Evolutionary conservation across 2,329 filamentous ascomycete genomes (phyloP), one percentile per base, ranked within the genome.

Genomic region (Cryphonectria carpinicola): DNA sequence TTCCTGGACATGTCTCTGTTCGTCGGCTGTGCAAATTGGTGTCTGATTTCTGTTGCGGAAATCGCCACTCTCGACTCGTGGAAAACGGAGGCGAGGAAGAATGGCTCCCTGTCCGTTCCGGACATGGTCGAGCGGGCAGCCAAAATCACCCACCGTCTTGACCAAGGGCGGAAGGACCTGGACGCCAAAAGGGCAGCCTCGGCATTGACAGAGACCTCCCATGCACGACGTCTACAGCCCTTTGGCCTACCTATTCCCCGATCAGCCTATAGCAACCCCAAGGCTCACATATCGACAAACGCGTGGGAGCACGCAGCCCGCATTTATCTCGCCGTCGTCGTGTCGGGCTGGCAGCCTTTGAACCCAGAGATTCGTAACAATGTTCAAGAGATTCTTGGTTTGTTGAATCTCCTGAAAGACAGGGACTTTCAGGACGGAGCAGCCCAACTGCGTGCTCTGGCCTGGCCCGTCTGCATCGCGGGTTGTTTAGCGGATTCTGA

Each of bases 21-120:
- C 65, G 78, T 87, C 56, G 88, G 89, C 1, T 82, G 87, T 71
- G 80, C 87, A 61, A 90, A 89, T 76, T 88, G 87, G 86, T 84
- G 84, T 0, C 74, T 90, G 62, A 78, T 86, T 62, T 79, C 84
- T n/a, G 82, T 91, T 60, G 85, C 84, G 17, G 83, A 88, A 28
- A 84, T 88, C 63, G 81, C 87, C 19, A 77, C 82, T 0, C 80
- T 91, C 8, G 83, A 87, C 66, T 81, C 84, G 1, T 89, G 86
- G 84, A 90, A 89, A 78, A 84, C 84, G 74, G 78, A 83, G 32
- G 82, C 82, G 72, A 82, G 80, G 64, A 76, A 77, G 63, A 74
- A 76, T 5, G 84, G 84, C 5, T 81, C 80, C 0, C 78, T 89
- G 1, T 84, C 84, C 14, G 78, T 82, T 67, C 75, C 78, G 4